phyloP scores from a whole-genome alignment of 345 rosid genomes.

The Bruguiera sexangula region DNA sequence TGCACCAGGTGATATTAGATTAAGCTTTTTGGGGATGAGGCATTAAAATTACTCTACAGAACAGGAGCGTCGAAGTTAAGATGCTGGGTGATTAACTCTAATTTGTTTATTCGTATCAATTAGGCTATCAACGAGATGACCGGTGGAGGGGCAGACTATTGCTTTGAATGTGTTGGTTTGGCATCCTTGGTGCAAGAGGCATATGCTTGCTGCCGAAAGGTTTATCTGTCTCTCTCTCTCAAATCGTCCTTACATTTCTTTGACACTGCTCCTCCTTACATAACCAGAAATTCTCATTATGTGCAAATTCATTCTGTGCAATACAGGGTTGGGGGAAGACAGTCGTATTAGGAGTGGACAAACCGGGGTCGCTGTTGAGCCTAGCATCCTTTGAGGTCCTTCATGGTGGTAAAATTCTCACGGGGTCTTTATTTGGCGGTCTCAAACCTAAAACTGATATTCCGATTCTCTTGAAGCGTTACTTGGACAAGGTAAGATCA shows the following conservation, averaged over 20 bases:
- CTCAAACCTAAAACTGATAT: conserved; percentile 76
- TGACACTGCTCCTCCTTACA: too few species aligned
- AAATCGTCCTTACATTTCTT: not conserved
- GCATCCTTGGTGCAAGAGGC: conserved; percentile 61
- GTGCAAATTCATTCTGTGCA: not conserved
- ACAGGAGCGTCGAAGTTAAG: not conserved
- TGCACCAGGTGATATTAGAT: too few species aligned
- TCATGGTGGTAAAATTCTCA: conserved; percentile 48
- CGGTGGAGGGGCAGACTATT: conserved; percentile 73
- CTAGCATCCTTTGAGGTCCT: conserved; percentile 56
- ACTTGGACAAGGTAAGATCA: conserved; percentile 48
- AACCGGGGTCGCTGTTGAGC: conserved; percentile 51
- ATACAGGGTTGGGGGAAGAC: conserved; percentile 92
- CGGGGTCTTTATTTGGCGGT: conserved; percentile 74
- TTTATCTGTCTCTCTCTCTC: conserved; percentile 14
- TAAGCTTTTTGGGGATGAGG: too few species aligned
- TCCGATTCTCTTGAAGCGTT: conserved; percentile 68
- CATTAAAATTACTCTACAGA: not conserved
- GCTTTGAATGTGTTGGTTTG: conserved; percentile 74
- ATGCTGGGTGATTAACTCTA: not conserved
- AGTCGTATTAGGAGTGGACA: conserved; percentile 70
- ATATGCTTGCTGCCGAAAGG: conserved; percentile 67
- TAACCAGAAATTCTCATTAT: not conserved
- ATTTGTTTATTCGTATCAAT: conserved; percentile 8
- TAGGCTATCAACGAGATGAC: conserved; percentile 71